phyloP scores from a whole-genome alignment of 495 filamentous ascomycete species.

The Chaetomium cochliodes region DNA sequence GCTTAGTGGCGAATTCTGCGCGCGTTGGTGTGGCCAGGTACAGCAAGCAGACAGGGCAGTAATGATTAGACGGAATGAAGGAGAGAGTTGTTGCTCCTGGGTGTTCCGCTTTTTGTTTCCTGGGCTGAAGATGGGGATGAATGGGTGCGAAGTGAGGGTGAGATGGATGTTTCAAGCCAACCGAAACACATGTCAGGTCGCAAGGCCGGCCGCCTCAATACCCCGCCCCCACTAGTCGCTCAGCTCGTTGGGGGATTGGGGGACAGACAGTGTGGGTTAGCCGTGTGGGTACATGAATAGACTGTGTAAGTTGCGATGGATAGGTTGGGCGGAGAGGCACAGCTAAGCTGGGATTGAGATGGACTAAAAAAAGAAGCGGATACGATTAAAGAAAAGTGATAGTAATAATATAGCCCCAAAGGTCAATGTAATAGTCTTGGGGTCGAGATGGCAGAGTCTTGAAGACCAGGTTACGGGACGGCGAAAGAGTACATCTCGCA shows the following conservation, averaged over 20 bases:
- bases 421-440: too few relatives aligned
- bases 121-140: slow-evolving; percentile 15
- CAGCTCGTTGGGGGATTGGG: background rate
- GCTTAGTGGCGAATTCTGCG: background rate
- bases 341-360: too few relatives aligned
- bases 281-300: background rate
- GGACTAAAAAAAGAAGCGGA: too few relatives aligned
- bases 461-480: too few relatives aligned
- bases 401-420: too few relatives aligned
- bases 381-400: too few relatives aligned
- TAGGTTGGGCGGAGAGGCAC: too few relatives aligned
- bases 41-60: background rate
- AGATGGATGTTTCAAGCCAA: slow-evolving; percentile 15
- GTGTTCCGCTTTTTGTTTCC: background rate
- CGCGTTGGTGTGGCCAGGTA: background rate
- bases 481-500: too few relatives aligned
- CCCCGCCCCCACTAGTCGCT: slow-evolving; percentile 14
- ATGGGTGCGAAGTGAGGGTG: slow-evolving; percentile 3
- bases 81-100: background rate
- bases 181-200: slow-evolving; percentile 21
- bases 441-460: too few relatives aligned
- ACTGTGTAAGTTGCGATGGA: background rate
- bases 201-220: slow-evolving; percentile 2
- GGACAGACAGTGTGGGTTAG: background rate
- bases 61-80: background rate